Conservation (phyloP, 129 eudicot species). For the Logfia minima region DNA sequence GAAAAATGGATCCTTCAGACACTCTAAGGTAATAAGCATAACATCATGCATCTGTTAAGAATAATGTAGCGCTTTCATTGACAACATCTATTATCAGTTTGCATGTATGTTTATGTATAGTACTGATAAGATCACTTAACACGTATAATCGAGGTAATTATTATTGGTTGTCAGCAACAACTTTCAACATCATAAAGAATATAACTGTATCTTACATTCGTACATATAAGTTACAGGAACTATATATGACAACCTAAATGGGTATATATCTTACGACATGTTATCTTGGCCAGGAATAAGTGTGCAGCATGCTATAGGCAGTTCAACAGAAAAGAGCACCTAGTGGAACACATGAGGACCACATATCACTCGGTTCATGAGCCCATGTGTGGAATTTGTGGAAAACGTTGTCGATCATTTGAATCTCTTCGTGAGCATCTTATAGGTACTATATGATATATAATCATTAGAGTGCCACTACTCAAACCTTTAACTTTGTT, state of each 20-base stretch:
- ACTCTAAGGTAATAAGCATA: slow-evolving; percentile 54
- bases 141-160: not conserved
- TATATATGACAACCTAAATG: not conserved
- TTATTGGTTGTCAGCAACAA: not conserved
- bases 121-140: not conserved
- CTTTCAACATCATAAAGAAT: not conserved
- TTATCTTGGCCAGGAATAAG: slow-evolving; percentile 67
- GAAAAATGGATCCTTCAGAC: slow-evolving; percentile 58
- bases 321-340: slow-evolving; percentile 90
- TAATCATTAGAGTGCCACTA: slow-evolving; percentile 5
- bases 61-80: slow-evolving; percentile 5
- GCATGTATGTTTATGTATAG: not conserved
- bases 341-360: slow-evolving; percentile 92
- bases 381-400: slow-evolving; percentile 87
- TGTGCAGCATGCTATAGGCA: slow-evolving; percentile 99
- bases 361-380: slow-evolving; percentile 95
- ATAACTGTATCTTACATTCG: not conserved
- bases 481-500: not conserved
- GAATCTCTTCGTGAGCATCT: slow-evolving; percentile 98
- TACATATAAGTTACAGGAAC: not conserved
- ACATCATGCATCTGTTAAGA: not conserved
- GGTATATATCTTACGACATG: slow-evolving; percentile 13
- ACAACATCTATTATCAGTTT: slow-evolving; percentile 1
- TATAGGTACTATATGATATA: slow-evolving; percentile 40
- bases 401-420: slow-evolving; percentile 78